These are phyloP conservation scores for Solioccasus polychromus DNA, from an alignment of 768 basidiomycete genomes.

Conservation along the genomic window DNA sequence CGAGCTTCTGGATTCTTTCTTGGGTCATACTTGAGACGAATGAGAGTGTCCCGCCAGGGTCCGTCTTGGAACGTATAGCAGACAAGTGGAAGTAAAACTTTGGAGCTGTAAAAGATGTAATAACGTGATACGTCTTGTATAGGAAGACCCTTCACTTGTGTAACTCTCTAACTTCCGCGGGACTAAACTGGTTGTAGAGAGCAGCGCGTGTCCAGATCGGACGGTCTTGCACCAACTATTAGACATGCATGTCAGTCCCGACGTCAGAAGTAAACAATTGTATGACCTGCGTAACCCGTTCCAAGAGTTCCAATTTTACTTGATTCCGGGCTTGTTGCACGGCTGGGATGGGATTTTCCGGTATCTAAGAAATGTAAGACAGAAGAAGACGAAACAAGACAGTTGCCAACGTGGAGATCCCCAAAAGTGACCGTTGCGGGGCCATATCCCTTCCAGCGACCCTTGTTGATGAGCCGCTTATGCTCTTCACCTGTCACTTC, in stretches of 20 bases:
- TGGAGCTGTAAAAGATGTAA: conserved; percentile 53
- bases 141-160: conserved; percentile 54
- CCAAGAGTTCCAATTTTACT: conserved; percentile 52
- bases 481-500: conserved; percentile 79
- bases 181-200: conserved; percentile 76
- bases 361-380: conserved; percentile 43
- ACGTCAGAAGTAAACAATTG: conserved; percentile 7
- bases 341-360: conserved; percentile 57
- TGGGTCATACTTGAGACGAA: conserved; percentile 89
- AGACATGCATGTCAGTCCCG: neutral
- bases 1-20: conserved; percentile 67
- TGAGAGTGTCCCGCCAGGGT: conserved; percentile 87
- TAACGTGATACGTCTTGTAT: neutral
- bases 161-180: conserved; percentile 65
- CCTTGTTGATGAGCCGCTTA: conserved; percentile 78
- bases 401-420: conserved; percentile 44
- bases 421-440: conserved; percentile 67
- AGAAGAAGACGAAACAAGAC: neutral
- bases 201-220: conserved; percentile 91
- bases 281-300: conserved; percentile 51
- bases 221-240: conserved; percentile 68
- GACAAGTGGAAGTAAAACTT: conserved; percentile 72
- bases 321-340: conserved; percentile 58
- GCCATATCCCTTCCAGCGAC: conserved; percentile 84
- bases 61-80: conserved; percentile 93